Evolutionary conservation across 1,139 yeast genomes (phyloP), one percentile per base, ranked within the genome.

Genomic region (Debaryomycetaceae sp.): DNA sequence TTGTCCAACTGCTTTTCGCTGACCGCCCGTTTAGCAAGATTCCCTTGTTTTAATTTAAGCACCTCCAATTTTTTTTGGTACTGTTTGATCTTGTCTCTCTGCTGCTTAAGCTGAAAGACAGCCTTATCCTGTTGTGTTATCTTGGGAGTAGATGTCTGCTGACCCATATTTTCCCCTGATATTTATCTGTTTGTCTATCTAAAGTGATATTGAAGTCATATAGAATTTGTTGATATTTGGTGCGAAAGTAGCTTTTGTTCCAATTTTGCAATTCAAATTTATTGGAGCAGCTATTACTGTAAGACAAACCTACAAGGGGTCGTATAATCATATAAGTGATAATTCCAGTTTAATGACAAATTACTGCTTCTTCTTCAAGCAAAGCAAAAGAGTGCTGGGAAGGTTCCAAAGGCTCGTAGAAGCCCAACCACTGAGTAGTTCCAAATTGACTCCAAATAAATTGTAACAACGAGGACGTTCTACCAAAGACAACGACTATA

Each of bases 71-170:
- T 77, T 41, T 73, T 75, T 49, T 87, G 91, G 49, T 88, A 86
- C 57, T 83, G 86, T 46, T 78, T 79, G 34, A 92, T 70, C 51
- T 84, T 84, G 60, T 92, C 98, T 44, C 96, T 73, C 52, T 94
- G 97, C 34, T 85, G 72, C 57, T 92, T 92, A 54, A 92, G 73
- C 56, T 89, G 95, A 51, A 87, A 72, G 15, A 92, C 76, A 0
- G 97, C 96, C 52, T 73, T 77, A 56, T 92, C 98, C 50, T 89
- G 92, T 19, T 82, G 73, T 2, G 96, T 87, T 24, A 89, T 81
- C 53, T 75, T 77, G 2, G 82, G 79, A 7, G 74, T 54, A 9
- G 75, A 69, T 14, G 73, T 49, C 47, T 62, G 69, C 44, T 70
- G 74, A 31, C 78, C 78, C 78, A 72, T 72, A 31, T 15, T 46